Evolutionary conservation across 768 basidiomycete genomes (phyloP), one percentile per base, ranked within the genome.

Genomic region (Boletus rex-veris): DNA sequence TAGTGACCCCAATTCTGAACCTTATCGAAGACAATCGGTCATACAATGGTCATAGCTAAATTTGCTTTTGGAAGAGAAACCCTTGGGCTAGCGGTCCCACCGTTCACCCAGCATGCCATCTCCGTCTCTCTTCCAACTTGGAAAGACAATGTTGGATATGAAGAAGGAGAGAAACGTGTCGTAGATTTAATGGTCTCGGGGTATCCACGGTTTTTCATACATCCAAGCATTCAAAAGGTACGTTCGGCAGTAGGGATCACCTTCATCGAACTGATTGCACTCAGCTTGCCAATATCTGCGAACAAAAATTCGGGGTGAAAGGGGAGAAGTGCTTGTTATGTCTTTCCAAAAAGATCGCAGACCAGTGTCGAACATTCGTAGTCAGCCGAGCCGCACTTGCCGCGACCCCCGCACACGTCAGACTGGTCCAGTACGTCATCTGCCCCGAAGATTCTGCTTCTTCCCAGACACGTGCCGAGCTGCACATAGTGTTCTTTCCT

Each of bases 101-200:
- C 85, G 3, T 77, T 81, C 65, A 87, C 83, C 4, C 83, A 86
- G 11, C 95, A 98, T 63, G 95, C 94, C 12, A 91, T 96, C 58
- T 95, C 92, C 3, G 92, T 96, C n/a, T 94, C 92, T 8, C 78
- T 98, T 2, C 95, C 95, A 0, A 94, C 83, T 30, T 98, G 95
- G 95, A 74, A 75, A 31, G 95, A 98, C 70, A 91, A 88, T 62
- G 83, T 98, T 18, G 94, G 77, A 12, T 98, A 98, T 62, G 96
- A 98, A 70, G 88, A 92, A 62, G 92, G 92, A 16, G 85, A 89
- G 9, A 82, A 86, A 60, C 77, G 93, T 36, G 84, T 98, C 6
- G 65, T 89, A 1, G 80, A 88, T 52, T 75, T 72, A 7, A 92
- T 96, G 94, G 81, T 89, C 39, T 81, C 85, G 4, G 96, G 95